Evolutionary conservation across 2,329 filamentous ascomycete genomes (phyloP).

Genomic region (Penicillium janthinellum): DNA sequence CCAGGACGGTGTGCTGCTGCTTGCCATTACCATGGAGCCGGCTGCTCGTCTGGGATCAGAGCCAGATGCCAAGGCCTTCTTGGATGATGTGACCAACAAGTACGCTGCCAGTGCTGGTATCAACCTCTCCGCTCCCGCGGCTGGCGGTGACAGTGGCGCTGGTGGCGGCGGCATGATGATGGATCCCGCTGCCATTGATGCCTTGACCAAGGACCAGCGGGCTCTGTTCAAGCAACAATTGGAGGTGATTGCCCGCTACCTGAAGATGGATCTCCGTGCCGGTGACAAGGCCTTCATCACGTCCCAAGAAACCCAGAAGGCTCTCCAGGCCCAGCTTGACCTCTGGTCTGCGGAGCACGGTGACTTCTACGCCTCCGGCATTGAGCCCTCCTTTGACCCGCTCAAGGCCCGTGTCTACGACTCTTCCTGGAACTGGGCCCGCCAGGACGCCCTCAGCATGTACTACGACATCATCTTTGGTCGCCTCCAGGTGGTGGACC

Average conservation of each 20-base stretch:
- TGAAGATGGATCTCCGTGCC: constrained; percentile 95
- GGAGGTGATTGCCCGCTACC: constrained; percentile 89
- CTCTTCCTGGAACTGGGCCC: constrained; percentile 98
- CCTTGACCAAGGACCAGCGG: constrained; percentile 93
- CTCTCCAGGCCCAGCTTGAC: constrained; percentile 90
- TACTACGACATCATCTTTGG: constrained; percentile 99
- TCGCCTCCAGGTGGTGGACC: constrained; percentile 85
- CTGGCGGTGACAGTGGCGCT: constrained; percentile 71
- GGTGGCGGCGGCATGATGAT: constrained; percentile 94
- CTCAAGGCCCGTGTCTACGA: constrained; percentile 96
- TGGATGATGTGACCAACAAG: constrained; percentile 86
- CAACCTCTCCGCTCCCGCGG: constrained; percentile 71
- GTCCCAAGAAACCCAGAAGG: constrained; percentile 80
- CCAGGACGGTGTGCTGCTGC: constrained; percentile 85
- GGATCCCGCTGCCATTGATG: constrained; percentile 96
- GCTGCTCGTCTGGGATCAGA: constrained; percentile 85
- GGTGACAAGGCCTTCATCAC: constrained; percentile 90
- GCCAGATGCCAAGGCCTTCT: constrained; percentile 84
- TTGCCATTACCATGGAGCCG: constrained; percentile 93
- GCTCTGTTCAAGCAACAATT: constrained; percentile 98
- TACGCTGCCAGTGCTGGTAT: constrained; percentile 84
- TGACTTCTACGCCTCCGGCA: constrained; percentile 92
- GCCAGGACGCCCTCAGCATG: constrained; percentile 96
- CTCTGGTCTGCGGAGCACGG: constrained; percentile 95
- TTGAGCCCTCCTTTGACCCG: constrained; percentile 88